Conservation (phyloP, 2,329 filamentous ascomycete species). For the Colletotrichum sublineola region DNA sequence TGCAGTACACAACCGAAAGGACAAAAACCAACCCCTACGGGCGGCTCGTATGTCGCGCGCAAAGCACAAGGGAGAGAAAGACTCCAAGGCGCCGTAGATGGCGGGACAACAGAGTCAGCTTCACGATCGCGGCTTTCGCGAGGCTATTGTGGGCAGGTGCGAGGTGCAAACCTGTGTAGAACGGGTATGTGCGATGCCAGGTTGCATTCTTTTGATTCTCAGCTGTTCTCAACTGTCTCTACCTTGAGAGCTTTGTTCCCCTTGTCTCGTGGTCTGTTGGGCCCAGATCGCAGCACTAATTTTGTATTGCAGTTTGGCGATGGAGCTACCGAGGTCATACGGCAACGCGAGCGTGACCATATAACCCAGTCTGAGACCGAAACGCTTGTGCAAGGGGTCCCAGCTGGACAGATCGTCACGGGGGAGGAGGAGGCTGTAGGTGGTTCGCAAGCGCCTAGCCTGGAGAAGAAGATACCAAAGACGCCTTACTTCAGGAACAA, state of each 20-base stretch:
- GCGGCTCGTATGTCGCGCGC: slow-evolving; percentile 40
- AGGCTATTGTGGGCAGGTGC: slow-evolving; percentile 53
- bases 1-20: background rate
- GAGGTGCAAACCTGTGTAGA: slow-evolving; percentile 54
- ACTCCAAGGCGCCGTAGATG: slow-evolving; percentile 42
- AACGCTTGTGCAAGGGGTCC: slow-evolving; percentile 32
- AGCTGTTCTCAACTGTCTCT: background rate
- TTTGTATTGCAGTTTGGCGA: slow-evolving; percentile 52
- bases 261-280: background rate
- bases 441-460: slow-evolving; percentile 7
- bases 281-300: slow-evolving; percentile 4
- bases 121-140: slow-evolving; percentile 41
- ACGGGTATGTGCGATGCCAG: slow-evolving; percentile 48
- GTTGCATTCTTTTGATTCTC: background rate
- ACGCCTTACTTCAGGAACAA: slow-evolving; percentile 64
- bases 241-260: background rate
- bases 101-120: slow-evolving; percentile 27
- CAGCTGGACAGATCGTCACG: slow-evolving; percentile 33
- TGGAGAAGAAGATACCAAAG: slow-evolving; percentile 43
- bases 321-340: slow-evolving; percentile 50
- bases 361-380: slow-evolving; percentile 43
- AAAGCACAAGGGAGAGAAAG: slow-evolving; percentile 33
- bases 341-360: slow-evolving; percentile 52
- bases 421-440: slow-evolving; percentile 7
- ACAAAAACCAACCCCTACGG: background rate